Evolutionary conservation across 345 rosid genomes (phyloP), one percentile per base, ranked within the genome.

Genomic region (Passiflora organensis): DNA sequence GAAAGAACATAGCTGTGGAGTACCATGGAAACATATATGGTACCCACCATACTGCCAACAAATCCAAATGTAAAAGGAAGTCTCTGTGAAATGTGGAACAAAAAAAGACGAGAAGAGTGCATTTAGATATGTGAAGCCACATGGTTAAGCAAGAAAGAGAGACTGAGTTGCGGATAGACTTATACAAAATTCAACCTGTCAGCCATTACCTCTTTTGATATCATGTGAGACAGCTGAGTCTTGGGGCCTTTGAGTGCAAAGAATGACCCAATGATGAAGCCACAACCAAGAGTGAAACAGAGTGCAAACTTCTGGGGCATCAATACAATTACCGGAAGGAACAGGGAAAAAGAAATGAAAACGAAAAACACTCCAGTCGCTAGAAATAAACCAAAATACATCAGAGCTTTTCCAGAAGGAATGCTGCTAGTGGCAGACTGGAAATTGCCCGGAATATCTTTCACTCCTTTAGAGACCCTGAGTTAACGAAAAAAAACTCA

Each of bases 271-370:
- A n/a, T n/a, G n/a, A n/a, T n/a, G n/a, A n/a, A n/a, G n/a, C n/a
- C n/a, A n/a, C n/a, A n/a, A n/a, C n/a, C n/a, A n/a, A n/a, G n/a
- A n/a, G n/a, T n/a, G n/a, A 93, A 93, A 78, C 96, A 89, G 51
- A 85, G 79, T 21, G 97, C 91, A 59, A 93, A 93, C 51, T 93
- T 93, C 86, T 93, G 97, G 28, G 99, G 96, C 91, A 85, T 72
- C 50, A 93, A 56, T 43, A 86, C 99, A 75, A 89, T 86, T 64
- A 93, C 82, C 0, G 97, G 97, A 56, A 93, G 96, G 75, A 93
- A 93, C 82, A 89, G 75, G 38, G 96, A 72, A 63, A 93, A 86
- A 39, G 96, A 86, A 12, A 89, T 76, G 73, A 93, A 83, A 37
- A 93, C 60, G 52, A 89, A n/a, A 79, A 89, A 93, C 32, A 86